Percentiles rank a stretch among this genome's conserved stretches.
Evolutionary conservation across 441 rosid genomes (phyloP).

Genomic region (Erodium texanum): DNA sequence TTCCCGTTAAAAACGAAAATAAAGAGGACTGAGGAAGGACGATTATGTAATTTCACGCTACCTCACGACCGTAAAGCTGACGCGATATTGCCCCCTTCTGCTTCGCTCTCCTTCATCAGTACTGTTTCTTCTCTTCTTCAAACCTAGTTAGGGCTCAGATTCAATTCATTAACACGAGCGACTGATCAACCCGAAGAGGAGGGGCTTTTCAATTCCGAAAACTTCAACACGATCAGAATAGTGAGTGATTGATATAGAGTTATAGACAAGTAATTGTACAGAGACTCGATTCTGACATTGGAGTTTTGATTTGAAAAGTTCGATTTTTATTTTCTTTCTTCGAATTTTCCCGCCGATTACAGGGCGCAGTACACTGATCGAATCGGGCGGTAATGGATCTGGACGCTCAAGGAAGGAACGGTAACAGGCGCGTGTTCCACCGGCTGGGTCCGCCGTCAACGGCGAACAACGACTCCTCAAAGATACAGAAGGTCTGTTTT

Average conservation of each 20-base stretch:
- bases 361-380: not conserved
- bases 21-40: not conserved
- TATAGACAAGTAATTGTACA: not conserved
- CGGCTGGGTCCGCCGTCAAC: slow-evolving; percentile 35
- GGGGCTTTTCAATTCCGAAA: not conserved
- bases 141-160: not conserved
- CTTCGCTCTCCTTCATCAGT: not conserved
- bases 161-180: not conserved
- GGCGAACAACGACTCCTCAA: slow-evolving; percentile 24
- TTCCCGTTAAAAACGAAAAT: not conserved
- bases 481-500: slow-evolving; percentile 58
- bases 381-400: slow-evolving; percentile 52
- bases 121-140: not conserved
- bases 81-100: not conserved
- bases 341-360: not conserved
- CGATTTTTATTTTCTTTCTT: not conserved
- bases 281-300: not conserved
- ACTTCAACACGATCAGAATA: not conserved
- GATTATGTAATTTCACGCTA: not conserved
- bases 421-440: slow-evolving; percentile 62
- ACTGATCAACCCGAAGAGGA: not conserved
- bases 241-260: not conserved
- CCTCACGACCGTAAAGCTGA: not conserved
- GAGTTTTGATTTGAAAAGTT: not conserved
- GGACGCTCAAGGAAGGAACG: slow-evolving; percentile 40